Conservation (phyloP, 1,284 basidiomycete genomes). For the Ceratobasidium sp. region DNA sequence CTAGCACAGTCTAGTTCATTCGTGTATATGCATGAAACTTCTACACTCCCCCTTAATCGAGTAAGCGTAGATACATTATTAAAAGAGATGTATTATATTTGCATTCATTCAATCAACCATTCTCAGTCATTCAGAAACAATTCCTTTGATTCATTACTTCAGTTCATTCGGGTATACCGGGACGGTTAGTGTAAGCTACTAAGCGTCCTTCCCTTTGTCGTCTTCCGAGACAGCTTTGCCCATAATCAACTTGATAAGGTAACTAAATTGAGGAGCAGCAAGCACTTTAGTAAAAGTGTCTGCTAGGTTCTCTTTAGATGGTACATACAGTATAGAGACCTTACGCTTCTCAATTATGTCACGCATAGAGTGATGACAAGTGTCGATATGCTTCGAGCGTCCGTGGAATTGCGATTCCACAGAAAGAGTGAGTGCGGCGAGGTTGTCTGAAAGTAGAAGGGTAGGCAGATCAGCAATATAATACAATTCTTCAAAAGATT, state of each 20-base stretch:
- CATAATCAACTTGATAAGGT: conserved; percentile 45
- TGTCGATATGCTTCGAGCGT: conserved; percentile 59
- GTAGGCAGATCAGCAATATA: conserved; percentile 45
- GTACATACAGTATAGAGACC: conserved; percentile 49
- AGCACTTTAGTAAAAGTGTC: conserved; percentile 46
- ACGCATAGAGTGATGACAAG: conserved; percentile 57
- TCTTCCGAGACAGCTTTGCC: neutral
- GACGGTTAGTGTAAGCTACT: too few species aligned
- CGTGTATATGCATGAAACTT: too few species aligned
- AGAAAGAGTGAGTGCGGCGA: conserved; percentile 54
- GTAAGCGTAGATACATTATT: too few species aligned
- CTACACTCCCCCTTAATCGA: too few species aligned
- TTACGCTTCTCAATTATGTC: conserved; percentile 52
- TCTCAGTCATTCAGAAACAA: too few species aligned
- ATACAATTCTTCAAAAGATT: conserved; percentile 50
- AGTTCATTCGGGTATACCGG: too few species aligned
- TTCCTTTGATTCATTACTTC: too few species aligned
- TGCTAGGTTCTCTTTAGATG: conserved; percentile 40
- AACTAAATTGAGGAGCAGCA: conserved; percentile 40
- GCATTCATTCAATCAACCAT: too few species aligned
- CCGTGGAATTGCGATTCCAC: conserved; percentile 53
- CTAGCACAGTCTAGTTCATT: too few species aligned
- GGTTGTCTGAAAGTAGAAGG: conserved; percentile 56
- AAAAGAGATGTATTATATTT: too few species aligned
- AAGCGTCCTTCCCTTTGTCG: too few species aligned